Evolutionary conservation across 768 basidiomycete species (phyloP).

Genomic region (Panaeolus cyanescens): DNA sequence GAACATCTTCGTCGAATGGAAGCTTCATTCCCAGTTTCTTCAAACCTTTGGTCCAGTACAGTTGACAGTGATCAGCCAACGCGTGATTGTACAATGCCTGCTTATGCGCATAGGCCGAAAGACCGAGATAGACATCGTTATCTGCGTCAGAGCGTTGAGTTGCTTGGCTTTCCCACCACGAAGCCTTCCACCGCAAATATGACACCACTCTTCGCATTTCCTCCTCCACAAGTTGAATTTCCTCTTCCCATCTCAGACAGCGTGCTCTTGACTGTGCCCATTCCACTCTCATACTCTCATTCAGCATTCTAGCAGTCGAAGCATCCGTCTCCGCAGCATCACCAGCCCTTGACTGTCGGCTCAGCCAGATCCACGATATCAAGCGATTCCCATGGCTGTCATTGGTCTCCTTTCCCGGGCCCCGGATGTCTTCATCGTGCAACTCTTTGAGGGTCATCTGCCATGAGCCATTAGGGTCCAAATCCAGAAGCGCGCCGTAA

Average conservation of each 20-base stretch:
- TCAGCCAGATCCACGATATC: constrained; percentile 27
- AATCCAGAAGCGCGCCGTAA: not conserved
- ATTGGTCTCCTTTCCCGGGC: constrained; percentile 7
- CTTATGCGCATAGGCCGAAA: not conserved
- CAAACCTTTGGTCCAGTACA: not conserved
- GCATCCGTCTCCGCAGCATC: not conserved
- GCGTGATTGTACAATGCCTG: not conserved
- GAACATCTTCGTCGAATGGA: not conserved
- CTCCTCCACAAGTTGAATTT: constrained; percentile 6
- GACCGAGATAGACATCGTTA: not conserved
- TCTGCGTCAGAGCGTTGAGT: not conserved
- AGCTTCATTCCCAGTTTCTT: not conserved
- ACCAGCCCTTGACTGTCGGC: not conserved
- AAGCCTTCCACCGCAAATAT: constrained; percentile 9
- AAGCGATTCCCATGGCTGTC: constrained; percentile 5
- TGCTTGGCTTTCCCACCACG: constrained; percentile 6
- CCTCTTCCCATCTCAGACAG: constrained; percentile 10
- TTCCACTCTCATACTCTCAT: constrained; percentile 11
- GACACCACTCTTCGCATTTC: constrained; percentile 8
- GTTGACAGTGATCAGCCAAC: not conserved
- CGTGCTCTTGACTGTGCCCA: constrained; percentile 8
- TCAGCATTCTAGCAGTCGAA: constrained; percentile 8
- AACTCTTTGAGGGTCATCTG: constrained; percentile 5
- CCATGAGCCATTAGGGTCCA: constrained; percentile 21
- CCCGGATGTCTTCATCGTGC: constrained; percentile 8